Base-by-base conservation (phyloP, 768 basidiomycete genomes). In the Pisolithus orientalis region DNA sequence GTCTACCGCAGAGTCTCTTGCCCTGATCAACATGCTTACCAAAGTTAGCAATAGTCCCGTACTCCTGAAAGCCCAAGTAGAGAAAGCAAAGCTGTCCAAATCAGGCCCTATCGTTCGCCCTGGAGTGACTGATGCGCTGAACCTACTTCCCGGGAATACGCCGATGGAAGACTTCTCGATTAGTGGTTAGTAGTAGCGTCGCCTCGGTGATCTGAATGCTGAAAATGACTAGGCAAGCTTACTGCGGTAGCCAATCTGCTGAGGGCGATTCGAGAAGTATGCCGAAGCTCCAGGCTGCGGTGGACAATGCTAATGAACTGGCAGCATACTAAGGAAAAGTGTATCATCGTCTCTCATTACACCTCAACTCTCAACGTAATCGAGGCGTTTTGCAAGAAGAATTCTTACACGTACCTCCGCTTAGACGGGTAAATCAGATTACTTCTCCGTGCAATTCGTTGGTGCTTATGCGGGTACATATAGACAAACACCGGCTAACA, bases 41-140 rank as follows among this genome's bases (percentile, higher is more conserved):
- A 96, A 97, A 75, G 79, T 98, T 55, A 92, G 89, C 73, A 98
- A 90, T 63, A 94, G 91, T 59, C 95, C 95, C 0, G 82, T 91
- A 32, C 72, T 98, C 29, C 72, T 94, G 42, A 90, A 87, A 61
- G 84, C 87, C n/a, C 84, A 85, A 5, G 80, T 79, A 14, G 84
- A 87, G 56, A 84, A 79, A 56, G 76, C 75, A 16, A 80, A 73
- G 58, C 68, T 63, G 25, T 76, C 76, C 52, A 67, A 69, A 28
- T 67, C 68, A 9, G 69, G 70, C 16, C 61, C 64, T 14, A 69
- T 77, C 49, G 79, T 74, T 58, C 74, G 73, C 34, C 71, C 72
- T 10, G 77, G 77, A 2, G 68, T 89, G 9, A 67, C 71, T 39
- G 85, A 87, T 37, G 87, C 88, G 6, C 64, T 82, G 39, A 71